These are phyloP conservation scores for Butyriboletus loyo DNA, from an alignment of 768 basidiomycete genomes.

Conservation along the genomic window DNA sequence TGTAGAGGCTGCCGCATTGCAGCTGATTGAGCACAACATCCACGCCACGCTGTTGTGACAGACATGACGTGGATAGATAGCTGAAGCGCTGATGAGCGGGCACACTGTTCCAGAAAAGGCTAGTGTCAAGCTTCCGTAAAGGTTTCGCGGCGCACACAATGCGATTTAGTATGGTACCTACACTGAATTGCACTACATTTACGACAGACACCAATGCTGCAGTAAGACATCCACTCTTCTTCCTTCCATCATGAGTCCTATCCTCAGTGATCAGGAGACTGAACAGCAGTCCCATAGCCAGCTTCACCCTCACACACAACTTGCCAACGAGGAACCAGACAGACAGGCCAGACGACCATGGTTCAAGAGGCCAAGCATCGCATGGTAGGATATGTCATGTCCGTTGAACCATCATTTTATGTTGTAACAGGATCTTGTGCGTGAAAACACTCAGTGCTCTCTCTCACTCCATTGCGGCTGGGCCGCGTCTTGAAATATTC, in stretches of 20 bases:
- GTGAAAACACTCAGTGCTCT: background rate
- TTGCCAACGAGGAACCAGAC: background rate
- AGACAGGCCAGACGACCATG: background rate
- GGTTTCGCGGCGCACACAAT: too few species aligned
- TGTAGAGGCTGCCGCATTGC: too few species aligned
- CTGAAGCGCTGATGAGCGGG: too few species aligned
- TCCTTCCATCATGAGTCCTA: background rate
- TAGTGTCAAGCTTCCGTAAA: too few species aligned
- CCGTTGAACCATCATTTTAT: background rate
- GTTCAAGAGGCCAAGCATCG: background rate
- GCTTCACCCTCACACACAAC: background rate
- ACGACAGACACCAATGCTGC: background rate
- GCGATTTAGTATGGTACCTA: too few species aligned
- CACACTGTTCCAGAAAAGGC: too few species aligned
- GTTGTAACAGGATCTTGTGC: background rate
- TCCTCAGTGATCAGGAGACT: background rate
- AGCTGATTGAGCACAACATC: too few species aligned
- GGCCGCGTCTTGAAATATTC: background rate
- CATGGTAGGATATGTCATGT: background rate
- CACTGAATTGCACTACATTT: too few species aligned
- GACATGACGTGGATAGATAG: too few species aligned
- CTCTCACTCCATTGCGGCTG: background rate
- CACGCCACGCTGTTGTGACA: too few species aligned
- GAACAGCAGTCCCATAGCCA: background rate
- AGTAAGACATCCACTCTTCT: background rate